Conservation (phyloP, 2,329 filamentous ascomycete genomes). For the Neofusicoccum kwambonambiense region DNA sequence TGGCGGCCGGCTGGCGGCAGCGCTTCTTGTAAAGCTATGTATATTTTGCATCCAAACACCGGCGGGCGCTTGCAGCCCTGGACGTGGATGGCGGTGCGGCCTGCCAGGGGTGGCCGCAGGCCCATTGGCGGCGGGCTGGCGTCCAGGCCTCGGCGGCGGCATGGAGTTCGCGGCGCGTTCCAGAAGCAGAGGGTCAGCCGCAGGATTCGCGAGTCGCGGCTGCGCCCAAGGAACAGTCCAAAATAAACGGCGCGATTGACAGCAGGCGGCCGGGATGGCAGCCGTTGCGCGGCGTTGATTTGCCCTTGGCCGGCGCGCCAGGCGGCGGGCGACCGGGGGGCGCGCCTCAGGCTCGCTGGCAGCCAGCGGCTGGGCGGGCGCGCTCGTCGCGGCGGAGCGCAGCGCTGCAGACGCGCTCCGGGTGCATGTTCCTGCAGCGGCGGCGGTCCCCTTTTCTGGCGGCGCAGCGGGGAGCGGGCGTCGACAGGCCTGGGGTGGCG, state of each 20-base stretch:
- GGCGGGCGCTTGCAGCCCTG: not conserved
- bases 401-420: no score
- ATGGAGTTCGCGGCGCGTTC: slow-evolving; percentile 5
- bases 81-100: not conserved
- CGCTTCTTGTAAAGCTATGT: not conserved
- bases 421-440: slow-evolving; percentile 1
- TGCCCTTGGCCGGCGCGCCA: slow-evolving; percentile 1
- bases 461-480: slow-evolving; percentile 3
- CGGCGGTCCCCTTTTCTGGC: slow-evolving; percentile 6
- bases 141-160: not conserved
- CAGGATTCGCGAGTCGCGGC: not conserved
- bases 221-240: slow-evolving; percentile 1
- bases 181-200: slow-evolving; percentile 13
- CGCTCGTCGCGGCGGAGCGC: no score
- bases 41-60: not conserved
- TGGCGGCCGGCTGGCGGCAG: not conserved
- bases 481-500: slow-evolving; percentile 1
- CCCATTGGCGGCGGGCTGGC: not conserved
- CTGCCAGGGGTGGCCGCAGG: not conserved
- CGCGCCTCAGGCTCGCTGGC: not conserved
- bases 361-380: not conserved
- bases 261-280: not conserved
- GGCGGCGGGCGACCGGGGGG: not conserved
- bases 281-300: slow-evolving; percentile 15
- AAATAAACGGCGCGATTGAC: slow-evolving; percentile 7